A percentile compares a stretch with the other conserved stretches of the same genome.
Conservation (phyloP, 2,329 filamentous ascomycete species). For the Onygenales sp. region DNA sequence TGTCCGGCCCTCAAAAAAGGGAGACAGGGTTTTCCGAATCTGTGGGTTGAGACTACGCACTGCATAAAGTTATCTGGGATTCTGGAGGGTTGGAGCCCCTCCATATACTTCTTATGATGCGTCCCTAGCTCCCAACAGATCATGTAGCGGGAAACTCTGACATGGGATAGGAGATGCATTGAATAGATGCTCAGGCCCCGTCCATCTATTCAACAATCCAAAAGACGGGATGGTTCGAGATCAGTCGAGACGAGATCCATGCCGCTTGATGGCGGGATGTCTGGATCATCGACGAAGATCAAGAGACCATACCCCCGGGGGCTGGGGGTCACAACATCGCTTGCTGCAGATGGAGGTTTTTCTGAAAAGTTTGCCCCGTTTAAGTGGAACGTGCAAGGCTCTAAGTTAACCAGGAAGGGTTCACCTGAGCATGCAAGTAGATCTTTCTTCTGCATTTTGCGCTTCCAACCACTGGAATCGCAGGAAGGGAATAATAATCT, state of each 20-base stretch:
- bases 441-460: background rate
- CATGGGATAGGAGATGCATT: background rate
- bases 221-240: background rate
- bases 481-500: background rate
- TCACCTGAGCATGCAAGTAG: background rate
- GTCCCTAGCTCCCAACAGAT: background rate
- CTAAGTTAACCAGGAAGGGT: background rate
- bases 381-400: background rate
- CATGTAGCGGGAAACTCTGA: background rate
- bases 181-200: background rate
- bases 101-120: background rate
- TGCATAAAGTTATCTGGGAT: background rate
- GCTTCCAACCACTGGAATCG: constrained; percentile 1
- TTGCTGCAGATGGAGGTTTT: background rate
- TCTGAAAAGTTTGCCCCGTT: background rate
- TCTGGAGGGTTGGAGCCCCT: background rate
- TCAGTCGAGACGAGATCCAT: background rate
- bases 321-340: background rate
- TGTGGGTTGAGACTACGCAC: background rate
- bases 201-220: background rate
- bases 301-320: background rate
- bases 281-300: background rate
- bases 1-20: background rate
- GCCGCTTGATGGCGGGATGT: background rate
- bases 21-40: background rate